Evolutionary conservation across 306 rosid genomes (phyloP), one percentile per base, ranked within the genome.

Genomic region (Begonia loranthoides): DNA sequence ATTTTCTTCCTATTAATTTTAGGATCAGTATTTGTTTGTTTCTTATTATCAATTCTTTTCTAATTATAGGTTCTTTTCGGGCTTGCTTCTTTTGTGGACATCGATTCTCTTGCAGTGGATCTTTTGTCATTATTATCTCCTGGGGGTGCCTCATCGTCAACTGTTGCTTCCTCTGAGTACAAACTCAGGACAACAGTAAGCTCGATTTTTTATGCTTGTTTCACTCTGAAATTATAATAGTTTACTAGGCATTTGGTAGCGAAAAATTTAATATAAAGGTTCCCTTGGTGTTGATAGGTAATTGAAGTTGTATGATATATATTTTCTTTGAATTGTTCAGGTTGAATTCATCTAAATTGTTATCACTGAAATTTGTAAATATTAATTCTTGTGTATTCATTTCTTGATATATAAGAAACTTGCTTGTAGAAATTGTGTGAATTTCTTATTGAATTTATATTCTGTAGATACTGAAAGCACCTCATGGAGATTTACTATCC

Each of bases 1-100:
- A 5, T 66, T 67, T 95, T 74, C 99, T 95, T 13, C 82, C 88
- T 52, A 79, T 92, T 6, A 73, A 80, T 9, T 95, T 90, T 67
- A 80, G 97, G 70, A 2, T 14, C 58, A 53, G n/a, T n/a, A 11
- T 10, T 36, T 44, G 9, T 61, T 45, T 12, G 12, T 33, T 13
- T 10, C 41, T 39, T 7, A 13, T 49, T 46, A 19, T 4, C 40
- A 11, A 48, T 40, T 41, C 15, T 19, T 17, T 41, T 70, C 19
- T 50, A 28, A 52, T 73, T 15, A 38, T 69, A 90, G 99, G 88
- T 90, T 70, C 85, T 86, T 24, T 82, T 92, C 54, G 82, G 80
- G 49, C 99, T 92, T 12, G 71, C 82, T 13, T 81, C 82, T 40
- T 65, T 77, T 39, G 84, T 54, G 65, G 72, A 78, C 72, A 57